Evolutionary conservation across 2,329 filamentous ascomycete species (phyloP).

Genomic region (Falciphora oryzae): DNA sequence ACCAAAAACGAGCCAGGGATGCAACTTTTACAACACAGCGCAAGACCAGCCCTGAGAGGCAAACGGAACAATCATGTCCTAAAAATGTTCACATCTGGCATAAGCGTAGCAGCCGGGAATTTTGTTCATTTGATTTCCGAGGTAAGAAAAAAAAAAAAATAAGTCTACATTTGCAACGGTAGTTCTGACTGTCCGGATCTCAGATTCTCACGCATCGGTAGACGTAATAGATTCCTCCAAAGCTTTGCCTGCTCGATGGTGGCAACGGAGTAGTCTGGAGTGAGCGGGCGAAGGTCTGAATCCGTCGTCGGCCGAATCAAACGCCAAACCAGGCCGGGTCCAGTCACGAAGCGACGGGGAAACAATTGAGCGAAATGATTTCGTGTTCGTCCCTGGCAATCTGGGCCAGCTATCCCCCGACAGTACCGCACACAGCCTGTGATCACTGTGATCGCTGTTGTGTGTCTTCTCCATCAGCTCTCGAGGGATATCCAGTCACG

Average conservation of each 20-base stretch:
- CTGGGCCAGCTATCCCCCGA: background rate
- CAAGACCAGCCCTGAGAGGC: background rate
- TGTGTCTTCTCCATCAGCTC: background rate
- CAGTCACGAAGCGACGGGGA: background rate
- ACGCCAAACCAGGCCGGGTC: too few species aligned
- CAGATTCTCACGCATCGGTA: background rate
- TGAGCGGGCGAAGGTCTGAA: too few species aligned
- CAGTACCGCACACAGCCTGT: too few species aligned
- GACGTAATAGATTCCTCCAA: background rate
- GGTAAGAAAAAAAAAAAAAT: too few species aligned
- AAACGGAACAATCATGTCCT: background rate
- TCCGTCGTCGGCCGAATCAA: too few species aligned
- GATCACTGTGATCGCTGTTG: too few species aligned
- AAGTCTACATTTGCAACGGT: background rate
- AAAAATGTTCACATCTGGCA: background rate
- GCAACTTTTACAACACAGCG: background rate
- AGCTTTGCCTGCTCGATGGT: too few species aligned
- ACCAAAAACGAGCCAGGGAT: background rate
- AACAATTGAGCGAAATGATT: background rate
- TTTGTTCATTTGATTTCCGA: background rate
- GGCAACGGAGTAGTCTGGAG: too few species aligned
- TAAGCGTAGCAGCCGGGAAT: background rate
- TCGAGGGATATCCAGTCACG: background rate
- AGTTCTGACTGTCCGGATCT: background rate
- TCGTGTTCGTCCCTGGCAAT: background rate